Percentiles rank a stretch among this genome's conserved stretches.
Conservation (phyloP, 768 basidiomycete genomes). For the Aureoboletus auriporus region DNA sequence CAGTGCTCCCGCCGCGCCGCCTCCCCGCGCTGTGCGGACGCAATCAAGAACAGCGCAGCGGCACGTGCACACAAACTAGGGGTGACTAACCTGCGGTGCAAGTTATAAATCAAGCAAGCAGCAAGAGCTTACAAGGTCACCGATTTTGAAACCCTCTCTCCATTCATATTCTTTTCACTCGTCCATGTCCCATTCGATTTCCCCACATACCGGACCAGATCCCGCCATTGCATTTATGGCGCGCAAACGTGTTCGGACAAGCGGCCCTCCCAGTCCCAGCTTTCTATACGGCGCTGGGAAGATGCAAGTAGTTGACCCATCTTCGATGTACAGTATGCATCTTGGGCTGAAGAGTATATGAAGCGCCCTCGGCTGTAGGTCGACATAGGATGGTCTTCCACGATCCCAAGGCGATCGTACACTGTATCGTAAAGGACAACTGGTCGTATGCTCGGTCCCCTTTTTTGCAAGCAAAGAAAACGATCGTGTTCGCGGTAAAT, state of each 20-base stretch:
- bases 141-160: too few relatives aligned
- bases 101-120: too few relatives aligned
- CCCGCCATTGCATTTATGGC: not conserved
- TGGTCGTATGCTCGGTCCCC: conserved; percentile 39
- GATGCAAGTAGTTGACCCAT: not conserved
- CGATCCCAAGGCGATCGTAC: conserved; percentile 36
- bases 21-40: too few relatives aligned
- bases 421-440: conserved; percentile 6
- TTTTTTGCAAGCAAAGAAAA: conserved; percentile 26
- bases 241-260: conserved; percentile 9
- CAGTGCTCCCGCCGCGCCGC: too few relatives aligned
- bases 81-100: too few relatives aligned
- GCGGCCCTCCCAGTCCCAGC: conserved; percentile 16
- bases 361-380: conserved; percentile 12
- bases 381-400: conserved; percentile 17
- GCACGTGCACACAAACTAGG: too few relatives aligned
- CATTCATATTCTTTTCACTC: too few relatives aligned
- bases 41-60: too few relatives aligned
- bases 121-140: too few relatives aligned
- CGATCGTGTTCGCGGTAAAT: conserved; percentile 27
- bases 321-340: conserved; percentile 13
- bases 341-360: conserved; percentile 14
- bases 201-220: conserved; percentile 1
- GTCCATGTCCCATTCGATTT: too few relatives aligned
- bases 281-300: conserved; percentile 14